Evolutionary conservation across 805 yeast genomes (phyloP).

Genomic region (Suhomyces tanzawaensis): DNA sequence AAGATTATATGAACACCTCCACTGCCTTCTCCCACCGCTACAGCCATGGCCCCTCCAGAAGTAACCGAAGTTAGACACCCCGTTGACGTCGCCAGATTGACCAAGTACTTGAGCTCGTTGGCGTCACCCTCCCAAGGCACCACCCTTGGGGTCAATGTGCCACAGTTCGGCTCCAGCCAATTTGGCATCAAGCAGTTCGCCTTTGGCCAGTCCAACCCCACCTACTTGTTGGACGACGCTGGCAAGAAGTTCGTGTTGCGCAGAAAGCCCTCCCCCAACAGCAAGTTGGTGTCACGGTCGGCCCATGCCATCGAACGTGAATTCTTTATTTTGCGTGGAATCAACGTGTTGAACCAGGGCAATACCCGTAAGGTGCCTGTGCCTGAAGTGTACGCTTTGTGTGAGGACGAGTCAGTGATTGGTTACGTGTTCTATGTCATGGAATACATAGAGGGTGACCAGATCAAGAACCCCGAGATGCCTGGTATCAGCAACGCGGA

Average conservation of each 20-base stretch:
- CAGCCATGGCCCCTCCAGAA: conserved; percentile 16
- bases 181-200: conserved; percentile 48
- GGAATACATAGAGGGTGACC: conserved; percentile 58
- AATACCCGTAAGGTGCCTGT: conserved; percentile 43
- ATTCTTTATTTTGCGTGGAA: conserved; percentile 47
- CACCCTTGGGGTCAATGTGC: conserved; percentile 23
- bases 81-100: conserved; percentile 25
- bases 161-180: conserved; percentile 15
- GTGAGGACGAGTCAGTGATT: conserved; percentile 54
- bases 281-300: conserved; percentile 48
- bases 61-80: conserved; percentile 37
- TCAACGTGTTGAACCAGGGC: conserved; percentile 24
- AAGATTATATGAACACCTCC: too few relatives aligned
- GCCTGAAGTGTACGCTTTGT: conserved; percentile 50
- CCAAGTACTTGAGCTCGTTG: conserved; percentile 17
- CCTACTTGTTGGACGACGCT: conserved; percentile 47
- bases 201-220: conserved; percentile 66
- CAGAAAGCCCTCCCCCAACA: conserved; percentile 53
- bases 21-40: too few relatives aligned
- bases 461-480: conserved; percentile 53
- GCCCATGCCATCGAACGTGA: conserved; percentile 67
- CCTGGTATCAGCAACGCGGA: conserved; percentile 27
- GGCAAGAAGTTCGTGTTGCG: conserved; percentile 47
- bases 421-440: conserved; percentile 60
- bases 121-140: conserved; percentile 13